Percentiles rank a stretch among this genome's conserved stretches.
Conservation (phyloP, 257 asterid genomes). For the Rhazya stricta region DNA sequence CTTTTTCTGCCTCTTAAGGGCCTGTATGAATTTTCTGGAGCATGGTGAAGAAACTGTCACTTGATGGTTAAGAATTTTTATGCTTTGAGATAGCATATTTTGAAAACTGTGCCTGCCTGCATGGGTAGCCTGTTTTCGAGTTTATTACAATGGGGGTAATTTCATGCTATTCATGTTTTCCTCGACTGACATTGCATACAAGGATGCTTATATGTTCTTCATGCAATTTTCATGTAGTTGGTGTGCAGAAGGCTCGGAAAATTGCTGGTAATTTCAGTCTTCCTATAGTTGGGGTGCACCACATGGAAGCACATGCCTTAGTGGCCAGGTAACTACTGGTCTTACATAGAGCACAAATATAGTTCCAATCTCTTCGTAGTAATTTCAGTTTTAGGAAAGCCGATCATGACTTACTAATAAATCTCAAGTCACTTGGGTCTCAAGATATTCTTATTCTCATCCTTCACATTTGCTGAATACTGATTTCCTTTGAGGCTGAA, state of each 20-base stretch:
- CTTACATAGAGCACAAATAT: background rate
- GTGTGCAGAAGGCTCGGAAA: conserved; percentile 90
- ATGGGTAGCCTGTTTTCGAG: background rate
- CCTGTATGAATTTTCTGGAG: background rate
- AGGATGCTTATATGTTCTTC: conserved; percentile 11
- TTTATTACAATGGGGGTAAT: background rate
- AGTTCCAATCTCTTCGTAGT: background rate
- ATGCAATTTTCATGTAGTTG: conserved; percentile 53
- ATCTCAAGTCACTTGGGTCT: conserved; percentile 1
- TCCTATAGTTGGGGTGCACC: conserved; percentile 90
- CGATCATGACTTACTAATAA: background rate
- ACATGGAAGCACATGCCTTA: conserved; percentile 97
- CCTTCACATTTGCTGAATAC: background rate
- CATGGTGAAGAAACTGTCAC: background rate
- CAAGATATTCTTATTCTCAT: background rate
- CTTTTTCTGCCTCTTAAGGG: background rate
- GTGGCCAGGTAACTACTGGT: conserved; percentile 65
- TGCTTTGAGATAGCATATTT: background rate
- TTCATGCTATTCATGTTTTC: background rate
- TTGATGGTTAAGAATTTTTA: no score
- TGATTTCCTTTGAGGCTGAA: background rate
- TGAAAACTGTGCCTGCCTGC: background rate
- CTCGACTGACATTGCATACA: background rate
- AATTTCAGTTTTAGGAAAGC: background rate
- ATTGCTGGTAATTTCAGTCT: conserved; percentile 66